These are phyloP conservation scores for Apiospora malaysiana DNA, from an alignment of 2,329 filamentous ascomycete species.

Conservation along the genomic window DNA sequence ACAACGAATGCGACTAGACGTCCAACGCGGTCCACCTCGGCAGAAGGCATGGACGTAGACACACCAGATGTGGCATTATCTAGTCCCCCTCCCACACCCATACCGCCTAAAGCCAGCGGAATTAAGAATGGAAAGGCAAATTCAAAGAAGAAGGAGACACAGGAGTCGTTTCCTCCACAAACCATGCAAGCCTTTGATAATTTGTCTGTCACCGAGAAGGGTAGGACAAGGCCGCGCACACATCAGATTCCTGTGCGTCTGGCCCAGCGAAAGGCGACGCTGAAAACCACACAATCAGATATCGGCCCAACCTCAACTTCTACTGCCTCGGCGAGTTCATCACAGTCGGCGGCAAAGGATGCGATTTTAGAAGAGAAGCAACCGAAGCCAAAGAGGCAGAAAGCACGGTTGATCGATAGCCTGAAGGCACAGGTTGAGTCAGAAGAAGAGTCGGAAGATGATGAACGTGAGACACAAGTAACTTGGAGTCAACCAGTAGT, in stretches of 20 bases:
- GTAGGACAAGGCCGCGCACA: constrained; percentile 25
- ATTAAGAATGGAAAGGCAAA: constrained; percentile 17
- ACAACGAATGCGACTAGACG: constrained; percentile 25
- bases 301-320: constrained; percentile 18
- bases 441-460: constrained; percentile 24
- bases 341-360: constrained; percentile 22
- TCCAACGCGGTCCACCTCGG: constrained; percentile 27
- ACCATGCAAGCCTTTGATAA: constrained; percentile 27
- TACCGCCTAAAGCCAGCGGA: constrained; percentile 26
- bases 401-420: constrained; percentile 37
- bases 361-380: constrained; percentile 10
- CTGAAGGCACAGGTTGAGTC: constrained; percentile 38
- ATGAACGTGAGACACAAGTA: constrained; percentile 28
- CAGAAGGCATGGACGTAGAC: constrained; percentile 34
- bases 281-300: constrained; percentile 24
- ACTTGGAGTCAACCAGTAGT: constrained; percentile 29
- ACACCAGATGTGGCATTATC: constrained; percentile 32
- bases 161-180: constrained; percentile 25
- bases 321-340: background rate
- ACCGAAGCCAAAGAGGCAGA: constrained; percentile 34
- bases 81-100: constrained; percentile 40
- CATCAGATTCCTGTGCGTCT: constrained; percentile 39
- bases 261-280: constrained; percentile 27
- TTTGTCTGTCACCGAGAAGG: constrained; percentile 23
- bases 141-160: constrained; percentile 16